Conservation (phyloP, 1,284 basidiomycete species). For the Cutaneotrichosporon dermatis region DNA sequence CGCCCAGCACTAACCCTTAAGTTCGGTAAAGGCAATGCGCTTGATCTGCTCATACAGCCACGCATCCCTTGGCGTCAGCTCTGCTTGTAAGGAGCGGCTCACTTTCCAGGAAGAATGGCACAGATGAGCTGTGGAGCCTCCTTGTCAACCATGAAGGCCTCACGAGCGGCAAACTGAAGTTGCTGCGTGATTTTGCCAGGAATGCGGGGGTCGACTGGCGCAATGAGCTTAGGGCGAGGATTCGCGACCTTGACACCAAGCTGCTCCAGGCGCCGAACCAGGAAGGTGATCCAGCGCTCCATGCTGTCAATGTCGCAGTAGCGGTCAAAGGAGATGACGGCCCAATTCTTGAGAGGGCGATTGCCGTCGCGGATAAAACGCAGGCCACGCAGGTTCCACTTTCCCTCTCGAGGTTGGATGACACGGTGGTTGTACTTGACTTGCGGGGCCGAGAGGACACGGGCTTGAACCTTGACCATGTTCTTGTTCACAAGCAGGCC, state of each 20-base stretch:
- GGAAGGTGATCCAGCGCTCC: conserved; percentile 30
- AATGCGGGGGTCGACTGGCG: conserved; percentile 30
- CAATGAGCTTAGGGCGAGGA: conserved; percentile 26
- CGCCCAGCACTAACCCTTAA: conserved; percentile 25
- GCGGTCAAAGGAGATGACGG: conserved; percentile 41
- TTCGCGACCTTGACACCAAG: conserved; percentile 37
- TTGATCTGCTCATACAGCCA: conserved; percentile 51
- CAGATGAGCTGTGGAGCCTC: conserved; percentile 45
- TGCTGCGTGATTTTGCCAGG: conserved; percentile 12
- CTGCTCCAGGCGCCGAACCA: conserved; percentile 18
- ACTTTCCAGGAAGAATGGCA: conserved; percentile 42
- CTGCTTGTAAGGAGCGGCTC: conserved; percentile 4
- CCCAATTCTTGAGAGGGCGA: conserved; percentile 42
- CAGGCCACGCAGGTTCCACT: conserved; percentile 32
- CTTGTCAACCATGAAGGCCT: conserved; percentile 34
- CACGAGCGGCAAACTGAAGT: conserved; percentile 30
- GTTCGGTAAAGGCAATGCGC: conserved; percentile 40
- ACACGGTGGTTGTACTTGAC: conserved; percentile 32
- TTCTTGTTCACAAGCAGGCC: conserved; percentile 43
- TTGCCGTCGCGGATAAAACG: conserved; percentile 38
- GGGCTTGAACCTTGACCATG: conserved; percentile 43
- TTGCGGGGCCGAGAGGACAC: conserved; percentile 40
- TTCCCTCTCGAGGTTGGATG: conserved; percentile 16
- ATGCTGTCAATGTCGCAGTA: conserved; percentile 28
- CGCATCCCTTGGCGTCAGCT: conserved; percentile 27